These are phyloP conservation scores for Euclidium syriacum DNA, from an alignment of 345 rosid genomes.

Conservation along the genomic window DNA sequence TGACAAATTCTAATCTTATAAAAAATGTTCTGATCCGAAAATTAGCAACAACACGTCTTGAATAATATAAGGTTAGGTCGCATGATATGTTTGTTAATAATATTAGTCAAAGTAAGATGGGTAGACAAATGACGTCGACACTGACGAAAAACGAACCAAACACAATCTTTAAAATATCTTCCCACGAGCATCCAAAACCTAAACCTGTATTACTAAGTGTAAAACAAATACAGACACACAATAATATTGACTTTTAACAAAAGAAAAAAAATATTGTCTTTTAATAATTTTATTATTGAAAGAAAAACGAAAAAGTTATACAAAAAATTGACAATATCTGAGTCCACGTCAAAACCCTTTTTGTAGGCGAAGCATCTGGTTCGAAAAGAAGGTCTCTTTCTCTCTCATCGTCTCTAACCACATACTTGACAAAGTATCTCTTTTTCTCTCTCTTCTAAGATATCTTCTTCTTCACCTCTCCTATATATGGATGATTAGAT, in stretches of 20 bases:
- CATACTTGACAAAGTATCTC: constrained; percentile 39
- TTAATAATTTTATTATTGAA: background rate
- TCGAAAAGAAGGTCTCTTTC: constrained; percentile 40
- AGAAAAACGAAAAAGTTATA: background rate
- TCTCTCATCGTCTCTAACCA: constrained; percentile 41
- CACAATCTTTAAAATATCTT: constrained; percentile 12
- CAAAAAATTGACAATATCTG: constrained; percentile 16
- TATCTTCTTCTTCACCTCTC: constrained; percentile 17
- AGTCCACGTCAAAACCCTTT: constrained; percentile 48
- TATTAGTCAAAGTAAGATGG: constrained; percentile 9
- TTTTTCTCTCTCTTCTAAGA: constrained; percentile 23
- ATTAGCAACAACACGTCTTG: background rate
- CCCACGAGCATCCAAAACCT: constrained; percentile 1
- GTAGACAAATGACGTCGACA: constrained; percentile 19
- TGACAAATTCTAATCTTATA: no score
- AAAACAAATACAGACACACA: constrained; percentile 3
- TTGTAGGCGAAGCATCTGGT: constrained; percentile 63
- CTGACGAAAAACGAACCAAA: constrained; percentile 17
- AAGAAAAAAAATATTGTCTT: constrained; percentile 2
- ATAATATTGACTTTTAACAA: background rate
- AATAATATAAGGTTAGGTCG: background rate
- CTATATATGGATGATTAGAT: constrained; percentile 63
- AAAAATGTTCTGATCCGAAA: no score
- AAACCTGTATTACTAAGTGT: background rate
- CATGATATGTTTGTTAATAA: background rate